Evolutionary conservation across 2,329 filamentous ascomycete genomes (phyloP).

Genomic region (Penicillium polonicum): DNA sequence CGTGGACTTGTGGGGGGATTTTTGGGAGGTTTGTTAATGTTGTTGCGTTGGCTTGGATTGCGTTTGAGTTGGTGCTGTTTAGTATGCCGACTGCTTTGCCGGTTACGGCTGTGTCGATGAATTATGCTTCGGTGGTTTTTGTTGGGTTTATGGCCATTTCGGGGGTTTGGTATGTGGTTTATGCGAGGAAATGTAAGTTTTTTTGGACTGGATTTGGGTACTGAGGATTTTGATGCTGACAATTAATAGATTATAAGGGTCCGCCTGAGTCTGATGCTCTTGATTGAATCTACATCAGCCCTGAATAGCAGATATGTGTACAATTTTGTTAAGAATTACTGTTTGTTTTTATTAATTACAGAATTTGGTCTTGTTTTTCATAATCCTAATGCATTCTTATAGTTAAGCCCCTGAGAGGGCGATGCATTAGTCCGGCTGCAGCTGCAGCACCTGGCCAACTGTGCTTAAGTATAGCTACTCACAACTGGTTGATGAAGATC

Average conservation of each 20-base stretch:
- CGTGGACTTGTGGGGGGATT: slow-evolving; percentile 48
- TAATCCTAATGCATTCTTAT: not conserved
- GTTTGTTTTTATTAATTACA: not conserved
- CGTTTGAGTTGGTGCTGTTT: slow-evolving; percentile 55
- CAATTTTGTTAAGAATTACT: not conserved
- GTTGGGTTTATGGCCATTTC: slow-evolving; percentile 54
- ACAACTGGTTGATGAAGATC: too few species aligned
- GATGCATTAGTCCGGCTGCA: not conserved
- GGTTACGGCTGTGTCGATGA: slow-evolving; percentile 54
- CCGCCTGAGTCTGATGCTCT: slow-evolving; percentile 33
- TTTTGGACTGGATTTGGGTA: not conserved
- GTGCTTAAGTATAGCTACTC: too few species aligned
- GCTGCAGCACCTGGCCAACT: not conserved
- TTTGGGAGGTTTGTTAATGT: slow-evolving; percentile 50
- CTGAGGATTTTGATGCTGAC: not conserved
- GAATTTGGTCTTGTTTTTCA: not conserved
- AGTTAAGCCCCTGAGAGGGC: not conserved
- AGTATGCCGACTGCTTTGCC: slow-evolving; percentile 55
- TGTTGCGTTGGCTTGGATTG: slow-evolving; percentile 52
- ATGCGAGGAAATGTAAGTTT: slow-evolving; percentile 51
- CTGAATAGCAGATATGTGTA: not conserved
- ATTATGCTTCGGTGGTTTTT: slow-evolving; percentile 60
- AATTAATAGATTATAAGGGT: slow-evolving; percentile 32
- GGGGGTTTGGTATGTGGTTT: slow-evolving; percentile 51
- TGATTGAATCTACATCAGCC: not conserved